phyloP scores from a whole-genome alignment of 345 rosid species.

The Eucalyptus grandis region DNA sequence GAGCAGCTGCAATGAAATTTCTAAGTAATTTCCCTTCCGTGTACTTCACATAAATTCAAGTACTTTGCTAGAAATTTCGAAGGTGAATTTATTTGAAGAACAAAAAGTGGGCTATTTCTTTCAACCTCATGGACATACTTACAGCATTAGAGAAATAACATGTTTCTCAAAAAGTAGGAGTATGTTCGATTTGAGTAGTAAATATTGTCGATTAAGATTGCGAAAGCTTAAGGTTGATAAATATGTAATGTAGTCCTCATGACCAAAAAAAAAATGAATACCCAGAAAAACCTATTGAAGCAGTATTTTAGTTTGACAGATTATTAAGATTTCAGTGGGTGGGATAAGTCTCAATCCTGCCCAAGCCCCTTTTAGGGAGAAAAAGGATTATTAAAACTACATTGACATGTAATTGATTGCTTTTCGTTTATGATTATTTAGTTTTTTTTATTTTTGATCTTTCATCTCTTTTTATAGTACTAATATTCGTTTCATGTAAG shows the following conservation, averaged over 20 bases:
- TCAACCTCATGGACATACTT: neutral
- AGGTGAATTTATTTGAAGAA: neutral
- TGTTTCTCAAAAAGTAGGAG: neutral
- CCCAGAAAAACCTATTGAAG: neutral
- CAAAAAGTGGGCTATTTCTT: neutral
- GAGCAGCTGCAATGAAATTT: neutral
- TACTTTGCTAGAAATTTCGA: neutral
- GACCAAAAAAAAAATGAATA: neutral
- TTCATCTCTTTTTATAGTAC: neutral
- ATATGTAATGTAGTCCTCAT: neutral
- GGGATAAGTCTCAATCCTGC: neutral
- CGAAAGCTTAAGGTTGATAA: neutral
- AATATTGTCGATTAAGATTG: neutral
- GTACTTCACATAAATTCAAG: neutral
- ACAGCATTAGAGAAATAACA: neutral
- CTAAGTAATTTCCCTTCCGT: neutral
- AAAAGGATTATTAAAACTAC: neutral
- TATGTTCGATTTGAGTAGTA: neutral
- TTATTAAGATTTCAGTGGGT: neutral
- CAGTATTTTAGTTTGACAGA: neutral
- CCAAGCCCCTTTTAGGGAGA: neutral
- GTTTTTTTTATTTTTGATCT: neutral
- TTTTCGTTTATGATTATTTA: neutral
- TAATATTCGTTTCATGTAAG: neutral
- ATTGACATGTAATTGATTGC: fast-evolving